phyloP scores from a whole-genome alignment of 805 yeast genomes.

The Candida dendrica region DNA sequence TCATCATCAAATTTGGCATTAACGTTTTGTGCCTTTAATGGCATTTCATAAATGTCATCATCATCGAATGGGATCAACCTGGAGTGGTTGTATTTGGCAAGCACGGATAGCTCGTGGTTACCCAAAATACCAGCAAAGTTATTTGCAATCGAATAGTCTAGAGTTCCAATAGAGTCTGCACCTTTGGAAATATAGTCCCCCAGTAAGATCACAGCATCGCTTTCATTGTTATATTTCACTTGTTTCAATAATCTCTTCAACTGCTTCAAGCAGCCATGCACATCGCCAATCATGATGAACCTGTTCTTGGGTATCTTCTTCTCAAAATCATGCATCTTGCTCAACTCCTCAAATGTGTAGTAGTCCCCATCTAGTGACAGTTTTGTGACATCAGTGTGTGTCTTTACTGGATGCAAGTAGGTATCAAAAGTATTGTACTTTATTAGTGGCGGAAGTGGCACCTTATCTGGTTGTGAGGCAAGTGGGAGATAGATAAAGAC shows the following conservation, averaged over 20 bases:
- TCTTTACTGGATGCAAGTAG: not conserved
- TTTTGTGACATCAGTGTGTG: not conserved
- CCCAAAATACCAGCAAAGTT: constrained; percentile 75
- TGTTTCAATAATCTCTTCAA: constrained; percentile 46
- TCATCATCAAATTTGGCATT: constrained; percentile 10
- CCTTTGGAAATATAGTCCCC: constrained; percentile 91
- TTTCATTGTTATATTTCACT: constrained; percentile 34
- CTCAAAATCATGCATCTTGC: not conserved
- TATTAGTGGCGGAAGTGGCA: not conserved
- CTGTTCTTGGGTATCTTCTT: constrained; percentile 22
- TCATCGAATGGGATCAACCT: constrained; percentile 20
- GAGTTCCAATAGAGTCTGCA: constrained; percentile 59
- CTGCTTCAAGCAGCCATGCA: constrained; percentile 70
- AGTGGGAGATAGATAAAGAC: not conserved
- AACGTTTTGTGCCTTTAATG: constrained; percentile 10
- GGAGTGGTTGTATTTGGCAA: constrained; percentile 51
- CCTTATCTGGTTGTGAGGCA: not conserved
- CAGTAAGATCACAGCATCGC: constrained; percentile 58
- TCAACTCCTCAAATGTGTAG: not conserved
- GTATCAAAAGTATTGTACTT: not conserved
- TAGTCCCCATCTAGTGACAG: not conserved
- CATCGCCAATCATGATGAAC: constrained; percentile 73
- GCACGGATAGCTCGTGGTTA: constrained; percentile 74
- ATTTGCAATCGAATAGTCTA: constrained; percentile 55
- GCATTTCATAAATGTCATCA: constrained; percentile 10